Percentiles rank a stretch among this genome's conserved stretches.
phyloP scores from a whole-genome alignment of 2,329 filamentous ascomycete genomes.

The Thermothelomyces thermophilus region DNA sequence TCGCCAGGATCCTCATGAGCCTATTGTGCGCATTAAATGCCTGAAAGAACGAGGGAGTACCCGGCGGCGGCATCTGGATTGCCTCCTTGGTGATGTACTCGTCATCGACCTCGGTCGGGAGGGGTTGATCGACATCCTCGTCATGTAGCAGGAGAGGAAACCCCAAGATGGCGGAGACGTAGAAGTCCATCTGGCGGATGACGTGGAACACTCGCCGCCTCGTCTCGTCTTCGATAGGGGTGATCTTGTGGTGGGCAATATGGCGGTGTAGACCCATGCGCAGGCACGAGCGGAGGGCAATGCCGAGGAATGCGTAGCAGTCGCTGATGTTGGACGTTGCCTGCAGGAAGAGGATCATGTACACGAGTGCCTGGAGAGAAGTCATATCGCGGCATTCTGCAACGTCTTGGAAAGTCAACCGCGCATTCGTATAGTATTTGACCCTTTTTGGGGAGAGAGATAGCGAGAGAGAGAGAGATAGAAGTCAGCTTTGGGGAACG shows the following conservation, averaged over 20 bases:
- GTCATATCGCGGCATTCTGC: conserved; percentile 66
- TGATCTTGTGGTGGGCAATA: conserved; percentile 56
- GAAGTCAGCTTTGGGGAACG: not conserved
- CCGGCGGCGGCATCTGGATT: conserved; percentile 49
- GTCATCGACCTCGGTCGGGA: conserved; percentile 60
- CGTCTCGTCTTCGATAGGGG: conserved; percentile 57
- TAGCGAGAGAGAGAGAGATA: conserved; percentile 1
- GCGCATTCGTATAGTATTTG: conserved; percentile 66
- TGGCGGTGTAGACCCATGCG: conserved; percentile 73
- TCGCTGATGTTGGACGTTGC: conserved; percentile 71
- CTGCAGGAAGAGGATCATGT: conserved; percentile 76
- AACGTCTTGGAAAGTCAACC: conserved; percentile 58
- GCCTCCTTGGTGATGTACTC: conserved; percentile 57
- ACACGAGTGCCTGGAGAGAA: conserved; percentile 68
- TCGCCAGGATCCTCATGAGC: conserved; percentile 57
- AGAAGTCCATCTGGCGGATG: conserved; percentile 64
- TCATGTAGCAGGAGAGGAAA: conserved; percentile 57
- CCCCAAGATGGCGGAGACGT: conserved; percentile 60
- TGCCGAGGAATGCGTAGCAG: conserved; percentile 74
- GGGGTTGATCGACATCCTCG: conserved; percentile 61
- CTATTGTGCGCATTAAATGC: conserved; percentile 61
- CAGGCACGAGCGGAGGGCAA: conserved; percentile 68
- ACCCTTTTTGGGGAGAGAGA: conserved; percentile 45
- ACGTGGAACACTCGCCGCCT: conserved; percentile 61
- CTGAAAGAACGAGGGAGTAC: conserved; percentile 53